These are phyloP conservation scores for Tothia fuscella DNA, from an alignment of 2,329 filamentous ascomycete species.

Conservation along the genomic window DNA sequence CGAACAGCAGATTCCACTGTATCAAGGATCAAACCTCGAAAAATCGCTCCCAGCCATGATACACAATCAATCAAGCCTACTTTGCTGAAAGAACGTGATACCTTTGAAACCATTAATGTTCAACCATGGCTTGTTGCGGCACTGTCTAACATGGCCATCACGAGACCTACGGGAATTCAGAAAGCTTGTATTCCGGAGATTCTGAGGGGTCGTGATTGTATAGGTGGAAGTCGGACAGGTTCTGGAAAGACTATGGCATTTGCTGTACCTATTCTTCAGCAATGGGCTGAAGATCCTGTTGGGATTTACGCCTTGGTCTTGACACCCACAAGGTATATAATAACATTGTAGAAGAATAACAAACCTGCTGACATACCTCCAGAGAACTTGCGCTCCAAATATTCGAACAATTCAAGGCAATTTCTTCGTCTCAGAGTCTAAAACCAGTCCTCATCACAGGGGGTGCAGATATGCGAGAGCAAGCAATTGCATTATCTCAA, in stretches of 20 bases:
- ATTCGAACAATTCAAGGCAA: constrained; percentile 88
- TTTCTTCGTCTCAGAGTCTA: constrained; percentile 75
- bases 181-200: constrained; percentile 89
- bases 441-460: constrained; percentile 86
- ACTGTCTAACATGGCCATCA: constrained; percentile 66
- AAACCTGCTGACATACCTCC: not conserved
- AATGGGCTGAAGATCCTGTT: constrained; percentile 83
- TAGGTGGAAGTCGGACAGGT: constrained; percentile 87
- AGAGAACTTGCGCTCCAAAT: constrained; percentile 91
- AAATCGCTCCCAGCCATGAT: not conserved
- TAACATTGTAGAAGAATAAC: not conserved
- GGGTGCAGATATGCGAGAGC: constrained; percentile 80
- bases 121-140: constrained; percentile 82
- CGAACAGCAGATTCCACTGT: not conserved
- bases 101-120: constrained; percentile 61
- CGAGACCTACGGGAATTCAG: constrained; percentile 82
- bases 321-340: constrained; percentile 62
- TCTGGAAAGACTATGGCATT: constrained; percentile 97
- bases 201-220: constrained; percentile 80
- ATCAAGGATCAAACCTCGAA: constrained; percentile 3
- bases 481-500: constrained; percentile 71
- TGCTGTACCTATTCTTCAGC: constrained; percentile 84
- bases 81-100: constrained; percentile 36
- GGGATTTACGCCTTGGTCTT: constrained; percentile 84
- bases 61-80: not conserved